Evolutionary conservation across 768 basidiomycete species (phyloP).

Genomic region (Leucocoprinus birnbaumii): DNA sequence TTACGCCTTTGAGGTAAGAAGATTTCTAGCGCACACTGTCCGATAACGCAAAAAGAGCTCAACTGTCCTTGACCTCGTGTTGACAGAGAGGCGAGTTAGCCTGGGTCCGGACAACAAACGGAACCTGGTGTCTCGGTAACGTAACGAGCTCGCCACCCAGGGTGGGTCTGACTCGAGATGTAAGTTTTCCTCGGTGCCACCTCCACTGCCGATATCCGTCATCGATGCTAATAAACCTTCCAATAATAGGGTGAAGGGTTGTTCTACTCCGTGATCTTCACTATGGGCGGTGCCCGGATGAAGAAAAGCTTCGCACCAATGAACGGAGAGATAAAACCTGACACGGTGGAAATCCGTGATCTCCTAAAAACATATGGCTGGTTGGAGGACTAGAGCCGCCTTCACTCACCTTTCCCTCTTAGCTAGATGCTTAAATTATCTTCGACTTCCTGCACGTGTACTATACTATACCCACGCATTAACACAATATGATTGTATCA

Average conservation of each 20-base stretch:
- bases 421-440: slow-evolving; percentile 10
- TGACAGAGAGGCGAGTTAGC: slow-evolving; percentile 43
- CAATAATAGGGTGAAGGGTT: slow-evolving; percentile 41
- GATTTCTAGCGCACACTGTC: slow-evolving; percentile 1
- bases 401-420: background rate
- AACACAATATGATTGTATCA: slow-evolving; percentile 7
- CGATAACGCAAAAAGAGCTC: background rate
- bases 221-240: slow-evolving; percentile 13
- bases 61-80: slow-evolving; percentile 6
- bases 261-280: slow-evolving; percentile 52
- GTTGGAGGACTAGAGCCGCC: slow-evolving; percentile 24
- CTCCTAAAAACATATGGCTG: slow-evolving; percentile 49
- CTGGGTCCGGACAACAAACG: slow-evolving; percentile 48
- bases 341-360: slow-evolving; percentile 40
- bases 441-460: slow-evolving; percentile 3
- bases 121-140: slow-evolving; percentile 50
- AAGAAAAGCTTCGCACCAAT: slow-evolving; percentile 61
- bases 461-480: slow-evolving; percentile 5
- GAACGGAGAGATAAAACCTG: slow-evolving; percentile 67
- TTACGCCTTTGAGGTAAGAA: slow-evolving; percentile 10
- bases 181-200: slow-evolving; percentile 22
- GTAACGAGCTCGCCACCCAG: slow-evolving; percentile 43
- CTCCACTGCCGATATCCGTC: background rate
- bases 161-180: slow-evolving; percentile 43
- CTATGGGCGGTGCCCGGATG: slow-evolving; percentile 22